Evolutionary conservation across 73 alveolate genomes (phyloP), one percentile per base, ranked within the genome.

Genomic region (Paramecium biaurelia): DNA sequence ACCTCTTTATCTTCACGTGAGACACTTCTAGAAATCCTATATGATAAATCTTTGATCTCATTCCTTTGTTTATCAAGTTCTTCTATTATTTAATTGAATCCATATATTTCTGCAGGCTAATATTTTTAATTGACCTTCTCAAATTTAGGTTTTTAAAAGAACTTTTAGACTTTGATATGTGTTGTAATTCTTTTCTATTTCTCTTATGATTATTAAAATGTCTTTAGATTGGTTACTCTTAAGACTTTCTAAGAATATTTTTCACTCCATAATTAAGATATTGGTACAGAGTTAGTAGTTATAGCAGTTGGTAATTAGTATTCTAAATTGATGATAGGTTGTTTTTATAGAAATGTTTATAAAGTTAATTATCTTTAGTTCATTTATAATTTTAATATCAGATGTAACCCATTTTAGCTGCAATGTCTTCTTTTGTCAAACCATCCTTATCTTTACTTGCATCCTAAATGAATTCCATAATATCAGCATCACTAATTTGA

Each of bases 381-480:
- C 49, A 63, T 63, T 63, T 63, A 30, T 24, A 63, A 63, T 63
- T 53, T 1, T 63, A 63, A 30, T 63, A 28, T 72, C 84, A 63
- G 26, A 63, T 63, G 24, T 63, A 63, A 30, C 84, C 84, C 87
- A 70, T 70, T 82, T 89, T 89, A 14, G 92, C 24, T 30, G 92
- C 85, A 30, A 89, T 70, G 10, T 89, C 94, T 23, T 89, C 57
- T 43, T 89, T 89, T 43, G 70, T 82, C 21, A 63, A 47, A 12
- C 94, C 94, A 70, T 89, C 94, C 20, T 53, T 63, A 45, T 89
- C 94, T 14, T 76, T 70, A 28, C 74, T 85, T 32, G 94, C 94
- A 70, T 89, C 94, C 35, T 70, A 89, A 20, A 89, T 89, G 38
- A 89, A 89, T 49, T 89, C 94, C 26, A 89, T 7, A 23, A 89